phyloP scores from a whole-genome alignment of 306 rosid species.

The Vigna angularis region DNA sequence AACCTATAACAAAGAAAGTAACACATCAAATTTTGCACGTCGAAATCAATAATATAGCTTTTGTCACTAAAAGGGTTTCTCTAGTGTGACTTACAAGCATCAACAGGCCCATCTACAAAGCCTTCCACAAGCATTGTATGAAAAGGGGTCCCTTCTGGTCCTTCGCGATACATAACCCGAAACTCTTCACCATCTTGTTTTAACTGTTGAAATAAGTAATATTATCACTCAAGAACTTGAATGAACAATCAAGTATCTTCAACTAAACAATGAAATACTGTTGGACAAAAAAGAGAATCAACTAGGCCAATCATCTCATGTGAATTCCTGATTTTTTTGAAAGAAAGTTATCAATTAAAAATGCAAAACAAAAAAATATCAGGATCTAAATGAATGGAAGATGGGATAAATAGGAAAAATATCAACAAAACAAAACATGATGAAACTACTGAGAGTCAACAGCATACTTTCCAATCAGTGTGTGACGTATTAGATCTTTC shows the following conservation, averaged over 20 bases:
- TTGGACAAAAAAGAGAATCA: constrained; percentile 19
- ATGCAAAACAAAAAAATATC: not conserved
- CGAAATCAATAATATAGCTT: constrained; percentile 12
- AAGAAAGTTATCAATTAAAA: constrained; percentile 10
- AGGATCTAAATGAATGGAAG: constrained; percentile 4
- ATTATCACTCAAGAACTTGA: not conserved
- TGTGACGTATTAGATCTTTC: constrained; percentile 47
- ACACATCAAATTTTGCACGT: not conserved
- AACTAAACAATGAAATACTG: constrained; percentile 6
- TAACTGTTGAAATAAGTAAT: constrained; percentile 58
- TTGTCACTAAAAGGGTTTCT: not conserved
- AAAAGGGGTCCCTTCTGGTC: constrained; percentile 74
- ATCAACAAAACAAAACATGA: constrained; percentile 33
- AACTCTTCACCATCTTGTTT: constrained; percentile 81
- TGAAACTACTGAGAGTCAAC: constrained; percentile 34
- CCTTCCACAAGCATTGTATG: constrained; percentile 86
- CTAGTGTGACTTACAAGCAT: constrained; percentile 68
- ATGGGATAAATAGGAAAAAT: not conserved
- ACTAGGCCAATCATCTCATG: constrained; percentile 21
- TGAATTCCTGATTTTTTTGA: not conserved
- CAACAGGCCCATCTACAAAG: constrained; percentile 77
- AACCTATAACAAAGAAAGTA: constrained; percentile 60
- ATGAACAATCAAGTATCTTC: not conserved
- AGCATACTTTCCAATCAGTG: constrained; percentile 84
- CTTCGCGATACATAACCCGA: constrained; percentile 88